These are phyloP conservation scores for Cryptosporidium parvum DNA, from an alignment of 169 alveolate genomes.

Conservation along the genomic window DNA sequence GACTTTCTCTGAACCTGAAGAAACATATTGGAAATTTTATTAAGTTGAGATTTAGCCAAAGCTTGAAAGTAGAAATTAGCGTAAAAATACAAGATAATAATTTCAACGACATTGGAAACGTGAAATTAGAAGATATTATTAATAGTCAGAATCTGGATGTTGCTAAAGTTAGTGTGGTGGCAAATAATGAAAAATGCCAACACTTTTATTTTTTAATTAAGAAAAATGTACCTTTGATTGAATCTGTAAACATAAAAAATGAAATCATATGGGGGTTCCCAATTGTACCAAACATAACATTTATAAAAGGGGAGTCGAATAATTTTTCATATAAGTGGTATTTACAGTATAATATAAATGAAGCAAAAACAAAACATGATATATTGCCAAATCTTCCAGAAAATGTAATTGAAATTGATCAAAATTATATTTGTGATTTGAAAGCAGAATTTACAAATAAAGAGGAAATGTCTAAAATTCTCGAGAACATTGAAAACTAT, in stretches of 20 bases:
- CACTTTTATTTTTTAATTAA: constrained; percentile 2
- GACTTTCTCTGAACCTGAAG: constrained; percentile 46
- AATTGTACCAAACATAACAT: constrained; percentile 35
- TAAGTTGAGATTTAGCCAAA: constrained; percentile 9
- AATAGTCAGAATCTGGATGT: neutral
- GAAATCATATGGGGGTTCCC: constrained; percentile 67
- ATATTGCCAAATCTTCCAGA: constrained; percentile 12
- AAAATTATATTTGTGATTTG: constrained; percentile 20
- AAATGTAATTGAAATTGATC: constrained; percentile 11
- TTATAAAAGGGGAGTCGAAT: neutral
- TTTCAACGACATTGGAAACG: neutral
- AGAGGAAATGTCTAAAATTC: neutral
- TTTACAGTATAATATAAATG: neutral
- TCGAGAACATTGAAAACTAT: constrained; percentile 4
- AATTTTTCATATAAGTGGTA: constrained; percentile 52
- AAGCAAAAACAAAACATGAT: constrained; percentile 7
- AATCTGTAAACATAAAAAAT: constrained; percentile 16
- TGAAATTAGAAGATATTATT: neutral
- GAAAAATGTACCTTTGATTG: constrained; percentile 19
- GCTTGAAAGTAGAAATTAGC: neutral
- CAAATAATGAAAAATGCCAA: neutral
- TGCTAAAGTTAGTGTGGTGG: neutral
- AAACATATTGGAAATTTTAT: constrained; percentile 29
- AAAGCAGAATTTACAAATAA: neutral
- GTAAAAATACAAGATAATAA: constrained; percentile 8